Percentiles rank a stretch among this genome's conserved stretches.
These are phyloP conservation scores for Mucor irregularis DNA, from an alignment of 371 early-diverging fungal species.

Conservation along the genomic window DNA sequence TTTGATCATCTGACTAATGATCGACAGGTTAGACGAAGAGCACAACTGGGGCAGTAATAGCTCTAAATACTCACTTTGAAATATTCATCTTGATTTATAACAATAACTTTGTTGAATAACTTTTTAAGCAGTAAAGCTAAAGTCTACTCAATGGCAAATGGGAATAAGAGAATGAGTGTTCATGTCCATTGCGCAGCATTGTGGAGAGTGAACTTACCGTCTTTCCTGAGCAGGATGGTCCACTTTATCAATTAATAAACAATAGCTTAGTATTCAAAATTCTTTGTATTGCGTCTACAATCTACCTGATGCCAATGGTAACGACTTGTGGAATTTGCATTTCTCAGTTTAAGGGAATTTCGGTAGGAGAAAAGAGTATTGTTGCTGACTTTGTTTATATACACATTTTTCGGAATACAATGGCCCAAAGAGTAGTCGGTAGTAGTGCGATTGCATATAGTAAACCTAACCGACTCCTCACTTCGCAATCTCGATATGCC, in stretches of 20 bases:
- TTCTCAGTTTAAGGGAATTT: too few relatives aligned
- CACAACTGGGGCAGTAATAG: background rate
- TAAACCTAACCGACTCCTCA: too few relatives aligned
- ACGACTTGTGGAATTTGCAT: background rate
- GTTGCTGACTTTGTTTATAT: too few relatives aligned
- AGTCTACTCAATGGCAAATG: constrained; percentile 50
- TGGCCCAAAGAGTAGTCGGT: too few relatives aligned
- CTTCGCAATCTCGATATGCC: too few relatives aligned
- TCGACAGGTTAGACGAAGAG: too few relatives aligned
- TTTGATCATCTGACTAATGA: constrained; percentile 51
- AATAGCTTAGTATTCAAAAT: background rate
- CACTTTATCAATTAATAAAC: constrained; percentile 15
- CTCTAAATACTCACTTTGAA: constrained; percentile 50
- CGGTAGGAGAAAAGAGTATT: too few relatives aligned
- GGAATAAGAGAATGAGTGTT: too few relatives aligned
- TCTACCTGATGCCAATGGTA: constrained; percentile 8
- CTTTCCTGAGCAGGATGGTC: constrained; percentile 67
- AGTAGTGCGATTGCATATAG: too few relatives aligned
- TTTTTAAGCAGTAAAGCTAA: constrained; percentile 51
- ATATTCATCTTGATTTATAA: constrained; percentile 80
- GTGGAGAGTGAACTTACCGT: constrained; percentile 30
- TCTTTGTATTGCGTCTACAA: background rate
- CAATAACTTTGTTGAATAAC: constrained; percentile 57
- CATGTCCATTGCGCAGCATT: too few relatives aligned
- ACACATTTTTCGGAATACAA: too few relatives aligned